A percentile compares a stretch with the other conserved stretches of the same genome.
Evolutionary conservation across 345 rosid species (phyloP).

Genomic region (Pelargonium nanum): DNA sequence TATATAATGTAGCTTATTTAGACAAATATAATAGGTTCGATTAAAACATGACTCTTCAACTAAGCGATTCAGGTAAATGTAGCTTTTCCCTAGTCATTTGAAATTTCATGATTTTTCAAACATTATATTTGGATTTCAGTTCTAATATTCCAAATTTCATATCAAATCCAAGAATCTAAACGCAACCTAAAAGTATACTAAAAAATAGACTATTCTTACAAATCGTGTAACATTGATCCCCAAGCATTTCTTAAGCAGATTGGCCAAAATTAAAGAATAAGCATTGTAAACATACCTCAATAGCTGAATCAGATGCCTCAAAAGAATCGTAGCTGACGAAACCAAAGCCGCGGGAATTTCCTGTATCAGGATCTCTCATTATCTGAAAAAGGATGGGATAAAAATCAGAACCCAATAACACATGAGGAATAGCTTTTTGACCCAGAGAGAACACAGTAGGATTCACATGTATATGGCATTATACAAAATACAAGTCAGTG

Average conservation of each 20-base stretch:
- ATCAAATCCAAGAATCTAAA: too few relatives aligned
- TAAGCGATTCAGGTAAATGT: too few relatives aligned
- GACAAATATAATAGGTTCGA: too few relatives aligned
- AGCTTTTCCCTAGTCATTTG: too few relatives aligned
- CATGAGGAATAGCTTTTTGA: not conserved
- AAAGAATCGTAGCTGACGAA: slow-evolving; percentile 97
- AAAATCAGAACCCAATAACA: slow-evolving; percentile 11
- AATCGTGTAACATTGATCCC: not conserved
- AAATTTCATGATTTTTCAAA: too few relatives aligned
- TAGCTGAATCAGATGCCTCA: slow-evolving; percentile 98
- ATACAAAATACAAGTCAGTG: not conserved
- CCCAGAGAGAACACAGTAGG: not conserved
- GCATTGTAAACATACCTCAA: slow-evolving; percentile 47
- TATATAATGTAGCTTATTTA: too few relatives aligned
- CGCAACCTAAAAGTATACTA: too few relatives aligned
- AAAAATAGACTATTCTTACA: not conserved
- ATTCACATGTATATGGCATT: not conserved
- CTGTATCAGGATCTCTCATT: slow-evolving; percentile 98
- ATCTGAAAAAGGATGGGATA: slow-evolving; percentile 34
- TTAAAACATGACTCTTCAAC: too few relatives aligned
- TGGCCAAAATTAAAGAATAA: not conserved
- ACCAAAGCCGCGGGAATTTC: slow-evolving; percentile 96
- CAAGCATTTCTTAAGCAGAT: not conserved
- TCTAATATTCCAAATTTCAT: too few relatives aligned
- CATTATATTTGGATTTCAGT: too few relatives aligned